These are phyloP conservation scores for Kluyveromyces aestuarii DNA, from an alignment of 805 yeast species.

Conservation along the genomic window DNA sequence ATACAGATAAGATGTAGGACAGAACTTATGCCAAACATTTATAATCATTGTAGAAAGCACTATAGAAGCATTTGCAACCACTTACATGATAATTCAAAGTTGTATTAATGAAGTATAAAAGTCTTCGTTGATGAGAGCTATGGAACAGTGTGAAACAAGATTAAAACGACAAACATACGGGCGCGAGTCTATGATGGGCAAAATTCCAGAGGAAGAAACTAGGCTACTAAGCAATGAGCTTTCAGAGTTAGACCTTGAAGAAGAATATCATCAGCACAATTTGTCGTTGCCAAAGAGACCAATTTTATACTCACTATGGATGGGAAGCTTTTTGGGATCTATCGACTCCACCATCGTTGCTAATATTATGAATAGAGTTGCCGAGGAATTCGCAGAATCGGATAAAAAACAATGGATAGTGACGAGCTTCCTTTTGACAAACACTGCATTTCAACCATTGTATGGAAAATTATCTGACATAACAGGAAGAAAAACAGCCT, in stretches of 20 bases:
- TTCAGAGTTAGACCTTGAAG: conserved; percentile 11
- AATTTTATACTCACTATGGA: conserved; percentile 33
- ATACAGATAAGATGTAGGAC: too few species aligned
- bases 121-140: too few species aligned
- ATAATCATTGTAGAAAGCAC: too few species aligned
- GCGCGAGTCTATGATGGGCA: conserved; percentile 3
- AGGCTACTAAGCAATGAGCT: conserved; percentile 2
- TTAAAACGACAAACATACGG: conserved; percentile 11
- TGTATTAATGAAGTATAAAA: too few species aligned
- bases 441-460: conserved; percentile 59
- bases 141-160: conserved; percentile 8
- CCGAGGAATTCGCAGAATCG: conserved; percentile 40
- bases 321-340: conserved; percentile 39
- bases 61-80: too few species aligned
- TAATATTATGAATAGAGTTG: conserved; percentile 39
- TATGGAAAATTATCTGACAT: conserved; percentile 53
- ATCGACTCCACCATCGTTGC: conserved; percentile 41
- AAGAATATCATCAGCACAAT: conserved; percentile 20
- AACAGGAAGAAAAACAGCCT: conserved; percentile 39
- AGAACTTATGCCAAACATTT: too few species aligned
- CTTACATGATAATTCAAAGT: too few species aligned
- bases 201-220: conserved; percentile 3
- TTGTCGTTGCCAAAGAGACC: conserved; percentile 22
- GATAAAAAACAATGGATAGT: conserved; percentile 55
- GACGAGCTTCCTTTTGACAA: conserved; percentile 52